These are phyloP conservation scores for Zanthoxylum bungeanum DNA, from an alignment of 345 rosid genomes.

Conservation along the genomic window DNA sequence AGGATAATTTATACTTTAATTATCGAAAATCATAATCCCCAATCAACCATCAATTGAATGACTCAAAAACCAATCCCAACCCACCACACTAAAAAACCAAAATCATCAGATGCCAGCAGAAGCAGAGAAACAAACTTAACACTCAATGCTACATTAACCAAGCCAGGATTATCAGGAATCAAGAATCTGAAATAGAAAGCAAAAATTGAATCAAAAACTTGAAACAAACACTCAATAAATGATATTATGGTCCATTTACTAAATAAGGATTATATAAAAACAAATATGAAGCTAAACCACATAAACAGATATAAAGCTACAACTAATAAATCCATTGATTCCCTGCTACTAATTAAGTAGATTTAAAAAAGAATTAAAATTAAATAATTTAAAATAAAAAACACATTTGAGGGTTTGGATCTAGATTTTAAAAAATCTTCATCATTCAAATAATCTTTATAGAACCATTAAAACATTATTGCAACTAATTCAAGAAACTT, in stretches of 20 bases:
- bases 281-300: not conserved
- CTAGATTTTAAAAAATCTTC: not conserved
- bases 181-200: conserved; percentile 21
- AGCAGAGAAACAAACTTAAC: not conserved
- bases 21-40: conserved; percentile 18
- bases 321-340: not conserved
- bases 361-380: not conserved
- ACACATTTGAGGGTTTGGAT: not conserved
- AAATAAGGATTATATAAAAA: not conserved
- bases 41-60: conserved; percentile 53
- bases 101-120: too few relatives aligned
- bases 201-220: conserved; percentile 3
- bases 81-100: too few relatives aligned
- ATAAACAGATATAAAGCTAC: not conserved
- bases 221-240: not conserved
- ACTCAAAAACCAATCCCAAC: conserved; percentile 21
- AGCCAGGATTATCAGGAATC: conserved; percentile 25
- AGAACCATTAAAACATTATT: conserved; percentile 18
- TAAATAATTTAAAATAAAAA: not conserved
- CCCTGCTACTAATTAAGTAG: not conserved
- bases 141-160: conserved; percentile 20
- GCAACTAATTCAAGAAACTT: conserved; percentile 20
- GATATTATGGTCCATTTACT: not conserved
- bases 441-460: conserved; percentile 6
- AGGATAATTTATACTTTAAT: conserved; percentile 10